Percentiles rank a stretch among this genome's conserved stretches.
These are phyloP conservation scores for Acacia concinna DNA, from an alignment of 331 rosid genomes.

Conservation along the genomic window DNA sequence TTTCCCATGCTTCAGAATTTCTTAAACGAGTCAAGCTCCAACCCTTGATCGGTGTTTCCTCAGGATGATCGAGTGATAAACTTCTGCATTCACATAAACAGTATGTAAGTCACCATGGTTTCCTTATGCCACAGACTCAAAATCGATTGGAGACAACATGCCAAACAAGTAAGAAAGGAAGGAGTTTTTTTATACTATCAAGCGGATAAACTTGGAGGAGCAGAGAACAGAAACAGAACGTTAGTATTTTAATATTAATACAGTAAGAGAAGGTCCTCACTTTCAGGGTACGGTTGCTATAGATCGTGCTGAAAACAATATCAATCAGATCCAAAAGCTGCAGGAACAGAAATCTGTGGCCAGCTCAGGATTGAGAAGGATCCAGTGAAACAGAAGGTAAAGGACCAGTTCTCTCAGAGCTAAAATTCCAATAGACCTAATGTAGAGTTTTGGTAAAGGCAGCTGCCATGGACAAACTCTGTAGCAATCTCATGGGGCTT, in stretches of 20 bases:
- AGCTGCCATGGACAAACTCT: background rate
- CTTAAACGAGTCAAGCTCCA: background rate
- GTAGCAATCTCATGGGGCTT: background rate
- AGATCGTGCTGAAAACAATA: background rate
- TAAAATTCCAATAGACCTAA: background rate
- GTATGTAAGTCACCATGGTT: background rate
- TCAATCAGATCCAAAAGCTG: constrained; percentile 6
- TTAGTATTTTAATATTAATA: background rate
- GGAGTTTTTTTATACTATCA: background rate
- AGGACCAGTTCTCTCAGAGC: background rate
- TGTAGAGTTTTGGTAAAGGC: background rate
- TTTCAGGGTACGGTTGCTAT: background rate
- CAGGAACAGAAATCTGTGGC: background rate
- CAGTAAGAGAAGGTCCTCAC: background rate
- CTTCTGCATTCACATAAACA: constrained; percentile 1
- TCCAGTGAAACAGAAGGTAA: background rate
- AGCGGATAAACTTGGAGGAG: background rate
- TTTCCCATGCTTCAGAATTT: constrained; percentile 57
- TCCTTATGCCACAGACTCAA: background rate
- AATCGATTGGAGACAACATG: background rate
- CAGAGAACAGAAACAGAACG: background rate
- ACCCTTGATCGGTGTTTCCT: background rate
- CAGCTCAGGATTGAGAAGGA: background rate
- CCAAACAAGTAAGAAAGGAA: background rate
- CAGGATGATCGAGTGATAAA: background rate